A percentile compares a stretch with the other conserved stretches of the same genome.
Evolutionary conservation across 108 stramenopile genomes (phyloP).

Genomic region (Licmophora abbreviata): DNA sequence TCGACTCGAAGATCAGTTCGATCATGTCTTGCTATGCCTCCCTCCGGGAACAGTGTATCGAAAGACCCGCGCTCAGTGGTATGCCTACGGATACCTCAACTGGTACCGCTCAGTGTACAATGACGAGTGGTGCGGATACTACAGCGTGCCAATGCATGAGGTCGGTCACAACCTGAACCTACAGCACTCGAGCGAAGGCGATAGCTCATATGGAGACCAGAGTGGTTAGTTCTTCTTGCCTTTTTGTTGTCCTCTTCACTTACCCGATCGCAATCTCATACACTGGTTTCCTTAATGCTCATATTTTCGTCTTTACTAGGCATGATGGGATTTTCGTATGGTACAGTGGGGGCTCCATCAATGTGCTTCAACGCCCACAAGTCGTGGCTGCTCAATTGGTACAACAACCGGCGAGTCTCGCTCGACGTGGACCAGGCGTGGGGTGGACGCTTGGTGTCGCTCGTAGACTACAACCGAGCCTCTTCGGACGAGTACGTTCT

Average conservation of each 20-base stretch:
- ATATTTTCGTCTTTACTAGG: too few relatives aligned
- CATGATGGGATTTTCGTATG: slow-evolving; percentile 12
- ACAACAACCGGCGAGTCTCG: slow-evolving; percentile 7
- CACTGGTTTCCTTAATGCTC: too few relatives aligned
- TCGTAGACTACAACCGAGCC: neutral
- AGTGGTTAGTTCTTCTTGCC: too few relatives aligned
- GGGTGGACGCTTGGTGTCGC: neutral
- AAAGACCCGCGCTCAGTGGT: neutral
- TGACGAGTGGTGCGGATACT: slow-evolving; percentile 34
- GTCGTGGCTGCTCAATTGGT: slow-evolving; percentile 43
- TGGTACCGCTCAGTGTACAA: slow-evolving; percentile 26
- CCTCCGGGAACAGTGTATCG: slow-evolving; percentile 11
- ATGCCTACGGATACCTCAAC: slow-evolving; percentile 2
- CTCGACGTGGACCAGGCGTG: neutral
- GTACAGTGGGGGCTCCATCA: neutral
- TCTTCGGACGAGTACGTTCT: neutral
- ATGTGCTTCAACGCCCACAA: slow-evolving; percentile 49
- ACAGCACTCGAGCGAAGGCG: slow-evolving; percentile 1
- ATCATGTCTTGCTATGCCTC: slow-evolving; percentile 36
- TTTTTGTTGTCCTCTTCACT: too few relatives aligned
- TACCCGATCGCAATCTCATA: too few relatives aligned
- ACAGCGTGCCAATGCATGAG: slow-evolving; percentile 42
- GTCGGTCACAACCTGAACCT: slow-evolving; percentile 59
- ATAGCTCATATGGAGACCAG: slow-evolving; percentile 3
- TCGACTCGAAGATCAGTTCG: neutral